Conservation (phyloP, 1,139 yeast species). For the Sugiyamaella castrensis region DNA sequence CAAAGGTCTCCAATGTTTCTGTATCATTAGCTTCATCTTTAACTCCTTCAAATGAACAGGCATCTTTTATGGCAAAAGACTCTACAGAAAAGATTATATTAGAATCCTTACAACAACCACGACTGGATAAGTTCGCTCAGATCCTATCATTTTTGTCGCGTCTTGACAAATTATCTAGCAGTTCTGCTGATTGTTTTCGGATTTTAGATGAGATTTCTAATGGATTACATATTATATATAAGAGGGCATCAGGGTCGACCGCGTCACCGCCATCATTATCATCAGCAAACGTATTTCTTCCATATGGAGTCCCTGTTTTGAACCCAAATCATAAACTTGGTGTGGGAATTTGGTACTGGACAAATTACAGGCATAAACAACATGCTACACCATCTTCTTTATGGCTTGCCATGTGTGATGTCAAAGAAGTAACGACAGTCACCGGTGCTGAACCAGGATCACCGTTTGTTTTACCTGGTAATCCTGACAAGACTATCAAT, state of each 20-base stretch:
- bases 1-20: slow-evolving; percentile 26
- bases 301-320: slow-evolving; percentile 34
- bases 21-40: slow-evolving; percentile 34
- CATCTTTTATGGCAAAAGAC: slow-evolving; percentile 31
- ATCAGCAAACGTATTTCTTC: slow-evolving; percentile 7
- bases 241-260: slow-evolving; percentile 1
- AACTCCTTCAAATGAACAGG: slow-evolving; percentile 25
- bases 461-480: neutral
- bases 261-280: too few species aligned
- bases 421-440: neutral
- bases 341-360: slow-evolving; percentile 35
- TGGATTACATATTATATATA: slow-evolving; percentile 29
- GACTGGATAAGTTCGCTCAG: slow-evolving; percentile 33
- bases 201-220: slow-evolving; percentile 35
- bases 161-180: slow-evolving; percentile 34
- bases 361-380: slow-evolving; percentile 10
- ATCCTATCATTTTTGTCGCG: slow-evolving; percentile 34
- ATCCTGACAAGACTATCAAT: neutral
- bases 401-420: slow-evolving; percentile 12
- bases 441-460: neutral
- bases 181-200: slow-evolving; percentile 36
- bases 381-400: neutral
- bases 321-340: slow-evolving; percentile 35
- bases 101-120: slow-evolving; percentile 29
- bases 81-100: slow-evolving; percentile 30